Conservation (phyloP, 805 yeast species). For the Wickerhamomyces hampshirensis region DNA sequence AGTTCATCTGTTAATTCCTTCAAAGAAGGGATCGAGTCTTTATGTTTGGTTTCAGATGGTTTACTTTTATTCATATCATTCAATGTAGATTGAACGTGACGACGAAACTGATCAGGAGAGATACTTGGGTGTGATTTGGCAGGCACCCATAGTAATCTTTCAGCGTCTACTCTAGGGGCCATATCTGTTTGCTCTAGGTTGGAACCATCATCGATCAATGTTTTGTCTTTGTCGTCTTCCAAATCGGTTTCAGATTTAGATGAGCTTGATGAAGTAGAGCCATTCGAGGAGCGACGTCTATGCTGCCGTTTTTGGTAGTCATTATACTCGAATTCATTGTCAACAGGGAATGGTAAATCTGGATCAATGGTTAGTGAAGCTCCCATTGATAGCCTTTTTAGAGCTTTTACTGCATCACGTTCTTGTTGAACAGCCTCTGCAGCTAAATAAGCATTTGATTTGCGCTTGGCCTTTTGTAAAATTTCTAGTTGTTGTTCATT, state of each 20-base stretch:
- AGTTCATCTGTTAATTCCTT: slow-evolving; percentile 72
- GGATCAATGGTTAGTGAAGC: slow-evolving; percentile 56
- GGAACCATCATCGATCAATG: slow-evolving; percentile 8
- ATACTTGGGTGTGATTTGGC: slow-evolving; percentile 91
- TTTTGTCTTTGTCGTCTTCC: slow-evolving; percentile 10
- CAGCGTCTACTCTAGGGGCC: slow-evolving; percentile 19
- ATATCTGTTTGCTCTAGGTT: slow-evolving; percentile 11
- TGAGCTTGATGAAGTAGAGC: slow-evolving; percentile 14
- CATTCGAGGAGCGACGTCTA: slow-evolving; percentile 14
- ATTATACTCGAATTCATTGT: slow-evolving; percentile 22
- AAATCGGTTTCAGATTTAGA: slow-evolving; percentile 8
- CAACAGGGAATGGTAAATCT: slow-evolving; percentile 51
- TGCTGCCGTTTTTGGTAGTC: slow-evolving; percentile 22
- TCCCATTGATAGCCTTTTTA: slow-evolving; percentile 69
- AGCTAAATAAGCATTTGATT: slow-evolving; percentile 50
- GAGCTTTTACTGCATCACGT: slow-evolving; percentile 64
- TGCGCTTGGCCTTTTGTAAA: slow-evolving; percentile 32
- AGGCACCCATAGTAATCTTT: slow-evolving; percentile 85
- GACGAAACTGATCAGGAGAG: slow-evolving; percentile 83
- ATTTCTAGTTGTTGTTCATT: too few species aligned
- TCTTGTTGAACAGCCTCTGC: slow-evolving; percentile 76
- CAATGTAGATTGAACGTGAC: slow-evolving; percentile 49
- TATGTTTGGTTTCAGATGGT: slow-evolving; percentile 7
- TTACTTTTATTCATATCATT: slow-evolving; percentile 21
- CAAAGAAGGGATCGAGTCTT: slow-evolving; percentile 50